Base-by-base conservation (phyloP, 78 protist genomes). In the Chrysochromulina tobinii region DNA sequence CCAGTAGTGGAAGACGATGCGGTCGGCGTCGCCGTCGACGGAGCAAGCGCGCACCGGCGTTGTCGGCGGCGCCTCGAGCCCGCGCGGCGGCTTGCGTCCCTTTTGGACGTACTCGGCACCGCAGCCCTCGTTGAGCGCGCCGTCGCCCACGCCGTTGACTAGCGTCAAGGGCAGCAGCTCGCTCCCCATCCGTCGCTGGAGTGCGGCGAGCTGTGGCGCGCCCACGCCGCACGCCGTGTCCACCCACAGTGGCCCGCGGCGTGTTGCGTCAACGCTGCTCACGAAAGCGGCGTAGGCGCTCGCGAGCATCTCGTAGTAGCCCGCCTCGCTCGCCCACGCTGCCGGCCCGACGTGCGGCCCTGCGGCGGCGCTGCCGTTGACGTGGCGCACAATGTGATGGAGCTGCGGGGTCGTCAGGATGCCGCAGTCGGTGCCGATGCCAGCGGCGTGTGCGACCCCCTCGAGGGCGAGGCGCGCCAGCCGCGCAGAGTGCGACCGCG, bases 1-100 rank as follows among this genome's bases (percentile, higher is more conserved):
- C 79, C 50, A 18, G 89, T 38, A 94, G 92, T 66, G 94, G 72
- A 87, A 94, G 48, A 96, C 93, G 53, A 96, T 23, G 50, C 97
- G 94, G 87, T 96, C 97, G 25, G 96, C 96, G 86, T 96, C 97
- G 20, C 97, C 97, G 66, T 96, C 97, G 38, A 96, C n/a, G 18
- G 94, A 64, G 51, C 68, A 93, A n/a, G 21, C 67, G 86, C 81
- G 89, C n/a, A 17, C 72, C 8, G 17, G 17, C 27, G 8, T 20
- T 20, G 72, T 20, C 27, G 9, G 72, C 72, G 27, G 72, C 25
- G 72, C 79, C 79, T 27, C 27, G 61, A 93, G 14, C 7, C 17
- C 48, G 20, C 58, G 54, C 20, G 95, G 94, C n/a, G 81, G 50
- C 23, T 7, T 2, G 50, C 86, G 92, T 14, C 15, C 67, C 89